These are phyloP conservation scores for Scutellaria galericulata DNA, from an alignment of 257 asterid species.

Conservation along the genomic window DNA sequence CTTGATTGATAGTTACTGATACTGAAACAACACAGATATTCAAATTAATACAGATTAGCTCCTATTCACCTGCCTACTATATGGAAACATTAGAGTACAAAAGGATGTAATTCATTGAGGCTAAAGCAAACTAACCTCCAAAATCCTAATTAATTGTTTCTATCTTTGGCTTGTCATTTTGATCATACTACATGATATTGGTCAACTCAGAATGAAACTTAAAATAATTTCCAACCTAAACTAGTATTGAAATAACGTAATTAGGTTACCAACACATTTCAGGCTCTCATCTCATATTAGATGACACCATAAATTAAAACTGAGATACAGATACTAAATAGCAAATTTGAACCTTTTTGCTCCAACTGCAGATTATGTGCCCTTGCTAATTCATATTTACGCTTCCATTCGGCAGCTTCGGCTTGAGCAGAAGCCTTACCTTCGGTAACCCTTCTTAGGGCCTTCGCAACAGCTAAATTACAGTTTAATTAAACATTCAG, in stretches of 20 bases:
- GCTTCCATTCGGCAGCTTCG: conserved; percentile 97
- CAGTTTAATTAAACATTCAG: conserved; percentile 20
- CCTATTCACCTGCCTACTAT: neutral
- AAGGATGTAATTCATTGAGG: neutral
- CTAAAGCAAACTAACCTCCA: neutral
- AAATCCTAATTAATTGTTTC: neutral
- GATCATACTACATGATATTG: neutral
- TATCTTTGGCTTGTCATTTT: neutral
- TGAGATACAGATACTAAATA: neutral
- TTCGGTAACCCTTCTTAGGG: conserved; percentile 71
- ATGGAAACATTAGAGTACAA: neutral
- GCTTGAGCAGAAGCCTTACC: conserved; percentile 93
- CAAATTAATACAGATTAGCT: neutral
- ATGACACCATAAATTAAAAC: conserved; percentile 7
- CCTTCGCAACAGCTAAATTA: conserved; percentile 80
- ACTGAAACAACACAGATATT: neutral
- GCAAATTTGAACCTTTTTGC: conserved; percentile 52
- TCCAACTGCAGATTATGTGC: conserved; percentile 66
- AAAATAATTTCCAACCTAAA: neutral
- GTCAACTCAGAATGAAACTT: conserved; percentile 15
- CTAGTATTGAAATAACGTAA: neutral
- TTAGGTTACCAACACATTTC: neutral
- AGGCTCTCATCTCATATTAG: neutral
- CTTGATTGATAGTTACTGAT: neutral
- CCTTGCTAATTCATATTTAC: conserved; percentile 82